Base-by-base conservation (phyloP, 2,329 filamentous ascomycete species). In the Sporothrix humicola region DNA sequence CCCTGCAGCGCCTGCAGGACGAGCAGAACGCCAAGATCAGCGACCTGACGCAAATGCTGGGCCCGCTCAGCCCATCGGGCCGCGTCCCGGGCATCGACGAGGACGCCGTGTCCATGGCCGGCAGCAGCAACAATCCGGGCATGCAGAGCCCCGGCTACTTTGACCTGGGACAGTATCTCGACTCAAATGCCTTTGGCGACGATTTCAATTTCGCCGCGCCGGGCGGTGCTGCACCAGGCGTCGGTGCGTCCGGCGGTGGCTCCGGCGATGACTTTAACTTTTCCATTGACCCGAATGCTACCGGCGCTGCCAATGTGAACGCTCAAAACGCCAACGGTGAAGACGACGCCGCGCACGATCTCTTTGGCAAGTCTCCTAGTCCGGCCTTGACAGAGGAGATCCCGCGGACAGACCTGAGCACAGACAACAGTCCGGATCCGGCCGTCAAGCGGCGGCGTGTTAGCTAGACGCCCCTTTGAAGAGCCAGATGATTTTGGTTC, bases 11-110 rank as follows among this genome's bases (percentile, higher is more conserved):
- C 59, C 85, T 97, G 78, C 93, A 97, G 79, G 88, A 89, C 31
- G 90, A 95, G 74, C 94, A 97, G 78, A 90, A 92, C 74, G 87
- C 87, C 66, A 92, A 92, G 68, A 92, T 98, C 0, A 89, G 93
- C 75, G 90, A 93, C 73, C 85, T 98, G 10, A 90, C 90, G 70
- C 90, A 89, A 72, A 84, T 94, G 17, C 86, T 98, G 8, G 91
- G 92, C 7, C 94, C 94, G 0, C 86, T 97, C 13, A 95, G 91
- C 78, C 94, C 94, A 0, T 93, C 89, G 0, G 94, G 93, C 4
- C 87, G 88, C 17, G 93, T 97, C 50, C 92, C 93, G 0, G 93
- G 93, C 4, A 81, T 96, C 1, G 84, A 84, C 37, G 85, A 87
- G 2, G 75, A 79, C 10, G 78, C 77, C 4, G 79, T 77, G 17